These are phyloP conservation scores for Cordyceps cicadae DNA, from an alignment of 2,329 filamentous ascomycete species.

Conservation along the genomic window DNA sequence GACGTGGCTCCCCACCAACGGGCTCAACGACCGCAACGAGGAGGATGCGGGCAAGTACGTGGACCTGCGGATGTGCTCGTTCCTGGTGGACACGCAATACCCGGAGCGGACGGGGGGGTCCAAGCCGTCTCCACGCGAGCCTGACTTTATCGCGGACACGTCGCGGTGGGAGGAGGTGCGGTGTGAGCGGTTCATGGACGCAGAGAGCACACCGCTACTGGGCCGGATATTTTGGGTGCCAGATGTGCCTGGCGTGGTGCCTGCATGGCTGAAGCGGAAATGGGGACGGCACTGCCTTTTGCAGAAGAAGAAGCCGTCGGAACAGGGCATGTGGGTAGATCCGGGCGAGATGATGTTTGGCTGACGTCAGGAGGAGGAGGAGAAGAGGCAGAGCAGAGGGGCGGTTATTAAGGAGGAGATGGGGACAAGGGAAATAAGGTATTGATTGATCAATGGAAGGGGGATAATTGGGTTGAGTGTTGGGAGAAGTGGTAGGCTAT, in stretches of 20 bases:
- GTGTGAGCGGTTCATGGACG: conserved; percentile 76
- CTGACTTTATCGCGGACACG: conserved; percentile 66
- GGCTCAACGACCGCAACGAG: conserved; percentile 86
- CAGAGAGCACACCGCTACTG: conserved; percentile 61
- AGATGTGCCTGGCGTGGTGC: conserved; percentile 59
- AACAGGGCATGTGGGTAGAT: conserved; percentile 13
- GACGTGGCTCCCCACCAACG: conserved; percentile 71
- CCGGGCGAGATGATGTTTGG: conserved; percentile 14
- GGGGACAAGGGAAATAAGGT: not conserved
- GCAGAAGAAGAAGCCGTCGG: conserved; percentile 38
- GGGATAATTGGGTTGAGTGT: too few relatives aligned
- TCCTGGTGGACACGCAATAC: conserved; percentile 82
- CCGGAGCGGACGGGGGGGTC: conserved; percentile 37
- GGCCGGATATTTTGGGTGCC: conserved; percentile 79
- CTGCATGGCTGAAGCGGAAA: conserved; percentile 59
- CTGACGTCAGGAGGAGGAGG: conserved; percentile 10
- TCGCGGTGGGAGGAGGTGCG: conserved; percentile 69
- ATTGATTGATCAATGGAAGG: not conserved
- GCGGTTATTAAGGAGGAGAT: not conserved
- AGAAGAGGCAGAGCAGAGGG: too few relatives aligned
- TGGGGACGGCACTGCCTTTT: conserved; percentile 90
- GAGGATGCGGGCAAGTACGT: conserved; percentile 85
- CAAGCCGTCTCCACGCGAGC: conserved; percentile 55
- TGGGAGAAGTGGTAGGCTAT: not conserved
- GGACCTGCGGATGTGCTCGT: conserved; percentile 66